phyloP scores from a whole-genome alignment of 1,284 basidiomycete genomes.

The Inonotus hispidus region DNA sequence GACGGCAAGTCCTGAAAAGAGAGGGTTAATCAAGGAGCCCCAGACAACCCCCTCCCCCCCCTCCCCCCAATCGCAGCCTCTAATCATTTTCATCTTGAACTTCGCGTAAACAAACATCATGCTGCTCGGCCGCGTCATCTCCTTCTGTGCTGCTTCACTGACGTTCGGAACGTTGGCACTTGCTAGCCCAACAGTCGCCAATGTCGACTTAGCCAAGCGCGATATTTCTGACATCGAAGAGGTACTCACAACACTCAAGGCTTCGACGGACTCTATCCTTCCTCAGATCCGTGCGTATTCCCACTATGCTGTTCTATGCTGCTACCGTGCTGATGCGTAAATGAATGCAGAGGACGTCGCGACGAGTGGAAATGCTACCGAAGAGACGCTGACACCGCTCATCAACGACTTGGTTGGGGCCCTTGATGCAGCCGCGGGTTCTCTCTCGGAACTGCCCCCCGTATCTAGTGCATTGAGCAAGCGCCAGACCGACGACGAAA shows the following conservation, averaged over 20 bases:
- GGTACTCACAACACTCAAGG: constrained; percentile 14
- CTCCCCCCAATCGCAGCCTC: background rate
- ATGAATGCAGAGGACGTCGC: background rate
- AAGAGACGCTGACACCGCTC: constrained; percentile 12
- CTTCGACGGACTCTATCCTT: constrained; percentile 6
- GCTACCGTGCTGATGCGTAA: background rate
- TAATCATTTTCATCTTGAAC: background rate
- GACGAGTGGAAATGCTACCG: constrained; percentile 3
- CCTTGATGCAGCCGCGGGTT: constrained; percentile 13
- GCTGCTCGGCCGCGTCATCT: constrained; percentile 12
- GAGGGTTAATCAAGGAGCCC: background rate
- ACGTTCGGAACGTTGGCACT: constrained; percentile 11
- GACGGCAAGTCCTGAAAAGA: background rate
- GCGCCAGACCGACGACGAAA: constrained; percentile 18
- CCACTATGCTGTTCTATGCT: background rate
- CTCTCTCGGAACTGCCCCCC: constrained; percentile 8
- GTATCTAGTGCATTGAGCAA: constrained; percentile 1
- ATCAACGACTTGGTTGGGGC: constrained; percentile 12
- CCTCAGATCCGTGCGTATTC: constrained; percentile 15
- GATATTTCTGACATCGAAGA: constrained; percentile 4
- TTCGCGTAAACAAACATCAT: background rate
- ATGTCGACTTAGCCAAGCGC: background rate
- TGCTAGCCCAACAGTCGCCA: constrained; percentile 3
- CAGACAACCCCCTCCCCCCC: background rate
- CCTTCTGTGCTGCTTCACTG: constrained; percentile 7